Conservation (phyloP, 176 grass and related monocot genomes). For the Tillandsia leiboldiana region DNA sequence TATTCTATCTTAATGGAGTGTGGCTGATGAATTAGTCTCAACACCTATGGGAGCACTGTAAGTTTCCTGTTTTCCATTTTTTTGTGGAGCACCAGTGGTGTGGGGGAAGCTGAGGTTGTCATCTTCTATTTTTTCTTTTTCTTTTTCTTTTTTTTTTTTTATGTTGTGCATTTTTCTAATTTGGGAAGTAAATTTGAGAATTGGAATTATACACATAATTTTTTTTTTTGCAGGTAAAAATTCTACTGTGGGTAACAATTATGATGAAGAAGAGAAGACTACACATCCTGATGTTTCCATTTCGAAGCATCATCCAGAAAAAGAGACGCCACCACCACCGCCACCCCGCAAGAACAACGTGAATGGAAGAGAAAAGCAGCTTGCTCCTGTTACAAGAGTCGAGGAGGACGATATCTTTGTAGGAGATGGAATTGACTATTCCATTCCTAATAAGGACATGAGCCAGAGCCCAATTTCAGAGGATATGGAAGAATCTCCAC, state of each 20-base stretch:
- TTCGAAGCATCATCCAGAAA: slow-evolving; percentile 44
- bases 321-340: slow-evolving; percentile 38
- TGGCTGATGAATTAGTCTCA: no score
- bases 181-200: background rate
- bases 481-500: slow-evolving; percentile 80
- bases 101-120: no score
- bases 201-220: background rate
- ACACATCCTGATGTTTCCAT: slow-evolving; percentile 35
- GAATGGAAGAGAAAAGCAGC: slow-evolving; percentile 42
- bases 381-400: slow-evolving; percentile 34
- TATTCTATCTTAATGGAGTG: no score
- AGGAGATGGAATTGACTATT: slow-evolving; percentile 78
- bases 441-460: slow-evolving; percentile 75
- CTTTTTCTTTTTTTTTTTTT: no score
- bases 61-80: no score
- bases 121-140: no score
- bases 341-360: slow-evolving; percentile 38
- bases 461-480: slow-evolving; percentile 69
- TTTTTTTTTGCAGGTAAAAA: slow-evolving; percentile 35
- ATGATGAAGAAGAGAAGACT: slow-evolving; percentile 44
- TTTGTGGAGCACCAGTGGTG: no score
- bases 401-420: slow-evolving; percentile 85
- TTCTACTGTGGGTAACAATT: slow-evolving; percentile 39
- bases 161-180: background rate
- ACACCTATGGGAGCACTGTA: no score